phyloP scores from a whole-genome alignment of 2,329 filamentous ascomycete genomes.

The Colletotrichum sp. region DNA sequence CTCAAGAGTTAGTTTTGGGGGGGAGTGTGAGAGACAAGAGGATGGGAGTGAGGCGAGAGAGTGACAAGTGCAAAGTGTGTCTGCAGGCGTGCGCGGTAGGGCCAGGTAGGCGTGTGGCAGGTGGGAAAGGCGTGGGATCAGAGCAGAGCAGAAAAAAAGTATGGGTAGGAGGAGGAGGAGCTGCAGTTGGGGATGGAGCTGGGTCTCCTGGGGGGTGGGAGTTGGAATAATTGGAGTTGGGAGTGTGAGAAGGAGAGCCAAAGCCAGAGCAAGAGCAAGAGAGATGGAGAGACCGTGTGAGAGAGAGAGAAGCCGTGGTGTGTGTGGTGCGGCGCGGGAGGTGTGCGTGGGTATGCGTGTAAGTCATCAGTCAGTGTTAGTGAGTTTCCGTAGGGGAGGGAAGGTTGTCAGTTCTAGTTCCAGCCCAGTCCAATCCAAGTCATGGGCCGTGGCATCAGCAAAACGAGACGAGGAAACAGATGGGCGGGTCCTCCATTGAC shows the following conservation, averaged over 20 bases:
- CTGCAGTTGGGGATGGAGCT: background rate
- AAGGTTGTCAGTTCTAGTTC: slow-evolving; percentile 17
- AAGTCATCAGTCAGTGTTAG: slow-evolving; percentile 7
- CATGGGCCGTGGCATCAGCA: slow-evolving; percentile 7
- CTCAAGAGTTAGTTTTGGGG: background rate
- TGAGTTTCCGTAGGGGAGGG: slow-evolving; percentile 1
- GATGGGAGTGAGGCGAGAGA: background rate
- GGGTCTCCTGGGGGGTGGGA: slow-evolving; percentile 15
- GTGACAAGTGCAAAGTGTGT: slow-evolving; percentile 5
- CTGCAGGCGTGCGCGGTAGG: background rate
- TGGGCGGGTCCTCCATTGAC: background rate
- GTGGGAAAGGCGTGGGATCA: background rate
- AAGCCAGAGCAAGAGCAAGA: background rate
- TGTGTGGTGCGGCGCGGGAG: slow-evolving; percentile 22
- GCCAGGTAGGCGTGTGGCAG: background rate
- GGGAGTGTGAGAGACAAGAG: background rate
- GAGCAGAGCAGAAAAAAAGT: background rate
- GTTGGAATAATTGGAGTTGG: background rate
- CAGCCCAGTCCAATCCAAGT: slow-evolving; percentile 4
- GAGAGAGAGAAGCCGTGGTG: slow-evolving; percentile 18
- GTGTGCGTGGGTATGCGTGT: slow-evolving; percentile 21
- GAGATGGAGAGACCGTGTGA: background rate
- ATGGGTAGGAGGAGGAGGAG: background rate
- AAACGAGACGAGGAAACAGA: slow-evolving; percentile 22
- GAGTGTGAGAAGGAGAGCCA: background rate